Evolutionary conservation across 495 filamentous ascomycete species (phyloP), one percentile per base, ranked within the genome.

Genomic region (Penicillium cosmopolitanum): DNA sequence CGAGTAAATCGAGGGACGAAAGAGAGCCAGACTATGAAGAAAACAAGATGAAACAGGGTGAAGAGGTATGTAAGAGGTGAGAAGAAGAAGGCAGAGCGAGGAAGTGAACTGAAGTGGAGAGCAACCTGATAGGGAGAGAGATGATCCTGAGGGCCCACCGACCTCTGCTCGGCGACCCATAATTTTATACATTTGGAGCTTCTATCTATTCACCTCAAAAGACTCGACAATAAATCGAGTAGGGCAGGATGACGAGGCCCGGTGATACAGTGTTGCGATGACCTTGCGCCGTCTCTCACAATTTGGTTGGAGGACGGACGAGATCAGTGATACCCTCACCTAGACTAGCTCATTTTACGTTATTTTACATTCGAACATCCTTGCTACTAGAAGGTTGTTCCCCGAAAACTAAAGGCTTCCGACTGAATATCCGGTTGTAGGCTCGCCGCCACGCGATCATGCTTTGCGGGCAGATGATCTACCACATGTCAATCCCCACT

Each of bases 181-280:
- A 54, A 56, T 64, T 52, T 55, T 60, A 57, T 25, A 25, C 5
- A 25, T 34, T 19, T 40, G 12, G 9, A 23, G 12, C 21, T 12
- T 13, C 10, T 6, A 23, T 19, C 42, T 31, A 31, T 18, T 44
- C n/a, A 44, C 16, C n/a, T 44, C 18, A 55, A 8, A 9, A 12
- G 13, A 25, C 34, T 19, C 13, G 11, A 8, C 40, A 21, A 44
- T 16, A 34, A 28, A 6, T 51, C 9, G 38, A 34, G 63, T 53
- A 60, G 61, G 61, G 68, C 61, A 68, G 58, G 54, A 53, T 71
- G 68, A 71, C 63, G 33, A 31, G 61, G 42, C 54, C 68, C 55
- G 43, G 68, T 71, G 68, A 71, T 68, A 42, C 25, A 57, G 16
- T 33, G 50, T 57, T 46, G 56, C 58, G 42, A 67, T 56, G 57